Evolutionary conservation across 345 rosid species (phyloP).

Genomic region (Pugionium cornutum): DNA sequence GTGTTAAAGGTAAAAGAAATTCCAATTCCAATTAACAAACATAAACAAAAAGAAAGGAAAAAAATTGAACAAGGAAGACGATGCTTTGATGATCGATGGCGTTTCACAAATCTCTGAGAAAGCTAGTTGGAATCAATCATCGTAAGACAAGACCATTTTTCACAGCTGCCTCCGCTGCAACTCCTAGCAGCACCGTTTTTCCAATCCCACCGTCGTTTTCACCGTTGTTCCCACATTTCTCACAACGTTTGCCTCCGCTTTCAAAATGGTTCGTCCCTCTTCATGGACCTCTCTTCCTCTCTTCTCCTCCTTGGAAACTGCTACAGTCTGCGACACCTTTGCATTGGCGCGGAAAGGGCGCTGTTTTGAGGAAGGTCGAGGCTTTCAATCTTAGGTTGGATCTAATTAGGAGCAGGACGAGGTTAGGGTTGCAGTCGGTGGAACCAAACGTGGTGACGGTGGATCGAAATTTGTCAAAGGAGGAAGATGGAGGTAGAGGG

Average conservation of each 20-base stretch:
- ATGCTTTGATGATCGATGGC: conserved; percentile 54
- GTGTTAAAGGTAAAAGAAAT: neutral
- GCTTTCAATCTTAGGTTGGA: conserved; percentile 50
- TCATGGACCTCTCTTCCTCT: conserved; percentile 75
- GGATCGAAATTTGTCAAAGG: conserved; percentile 33
- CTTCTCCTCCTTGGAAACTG: conserved; percentile 88
- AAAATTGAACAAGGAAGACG: neutral
- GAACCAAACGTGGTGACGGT: conserved; percentile 25
- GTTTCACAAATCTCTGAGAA: conserved; percentile 49
- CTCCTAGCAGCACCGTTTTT: conserved; percentile 34
- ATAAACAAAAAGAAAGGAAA: too few relatives aligned
- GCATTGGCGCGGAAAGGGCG: conserved; percentile 53
- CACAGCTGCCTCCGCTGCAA: conserved; percentile 18
- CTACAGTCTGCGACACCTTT: conserved; percentile 75
- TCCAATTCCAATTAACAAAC: neutral
- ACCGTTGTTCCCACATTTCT: conserved; percentile 37
- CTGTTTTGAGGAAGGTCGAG: conserved; percentile 55
- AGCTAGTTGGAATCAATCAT: conserved; percentile 38
- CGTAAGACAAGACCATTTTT: conserved; percentile 47
- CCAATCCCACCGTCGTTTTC: conserved; percentile 33
- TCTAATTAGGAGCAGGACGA: conserved; percentile 45
- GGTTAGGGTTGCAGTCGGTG: conserved; percentile 32
- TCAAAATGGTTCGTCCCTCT: conserved; percentile 73
- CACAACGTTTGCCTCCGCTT: conserved; percentile 35
- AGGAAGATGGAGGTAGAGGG: neutral